phyloP scores from a whole-genome alignment of 129 eudicot species.

The Arctium minus region DNA sequence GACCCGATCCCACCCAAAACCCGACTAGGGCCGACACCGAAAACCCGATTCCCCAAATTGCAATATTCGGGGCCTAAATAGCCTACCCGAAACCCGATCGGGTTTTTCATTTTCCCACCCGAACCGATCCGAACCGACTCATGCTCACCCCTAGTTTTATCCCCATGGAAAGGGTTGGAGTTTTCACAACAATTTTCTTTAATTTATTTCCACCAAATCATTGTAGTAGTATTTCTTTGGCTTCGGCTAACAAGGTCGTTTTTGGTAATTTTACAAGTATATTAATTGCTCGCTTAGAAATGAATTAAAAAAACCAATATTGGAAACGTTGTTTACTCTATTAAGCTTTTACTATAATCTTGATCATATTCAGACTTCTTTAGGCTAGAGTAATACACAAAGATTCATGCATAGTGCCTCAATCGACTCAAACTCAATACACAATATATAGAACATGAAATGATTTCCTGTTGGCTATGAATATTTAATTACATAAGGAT shows the following conservation, averaged over 20 bases:
- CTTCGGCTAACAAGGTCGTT: not conserved
- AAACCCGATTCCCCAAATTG: too few relatives aligned
- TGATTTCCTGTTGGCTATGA: not conserved
- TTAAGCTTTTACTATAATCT: not conserved
- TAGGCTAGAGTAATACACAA: not conserved
- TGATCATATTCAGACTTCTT: not conserved
- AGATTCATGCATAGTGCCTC: not conserved
- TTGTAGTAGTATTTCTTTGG: not conserved
- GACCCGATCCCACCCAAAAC: too few relatives aligned
- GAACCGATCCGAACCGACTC: too few relatives aligned
- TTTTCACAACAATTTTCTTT: too few relatives aligned
- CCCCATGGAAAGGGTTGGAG: not conserved
- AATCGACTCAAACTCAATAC: not conserved
- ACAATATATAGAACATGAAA: not conserved
- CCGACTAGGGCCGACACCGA: too few relatives aligned
- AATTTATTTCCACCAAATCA: not conserved
- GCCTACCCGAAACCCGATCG: too few relatives aligned
- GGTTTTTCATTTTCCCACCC: too few relatives aligned
- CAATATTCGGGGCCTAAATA: too few relatives aligned
- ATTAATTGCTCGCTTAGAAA: not conserved
- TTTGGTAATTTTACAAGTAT: not conserved
- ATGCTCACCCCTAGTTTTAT: too few relatives aligned
- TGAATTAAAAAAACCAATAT: not conserved
- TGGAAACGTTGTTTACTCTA: not conserved
- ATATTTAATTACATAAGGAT: too few relatives aligned